These are phyloP conservation scores for Aureobasidium sp. DNA, from an alignment of 2,329 filamentous ascomycete genomes.

Conservation along the genomic window DNA sequence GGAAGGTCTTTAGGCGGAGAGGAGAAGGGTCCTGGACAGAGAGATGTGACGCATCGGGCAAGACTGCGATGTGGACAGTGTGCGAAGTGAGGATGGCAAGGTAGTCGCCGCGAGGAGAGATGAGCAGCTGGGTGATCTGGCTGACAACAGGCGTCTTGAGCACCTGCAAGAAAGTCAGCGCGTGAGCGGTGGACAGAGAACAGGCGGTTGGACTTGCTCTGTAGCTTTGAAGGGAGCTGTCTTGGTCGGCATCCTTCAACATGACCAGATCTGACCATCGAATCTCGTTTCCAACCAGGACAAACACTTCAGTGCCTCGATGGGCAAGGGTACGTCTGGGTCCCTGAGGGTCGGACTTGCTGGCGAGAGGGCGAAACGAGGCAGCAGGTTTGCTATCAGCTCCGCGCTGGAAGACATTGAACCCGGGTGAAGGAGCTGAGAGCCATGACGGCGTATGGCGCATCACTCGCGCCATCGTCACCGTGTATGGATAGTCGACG, in stretches of 20 bases:
- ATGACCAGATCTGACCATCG: conserved; percentile 81
- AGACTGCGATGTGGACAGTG: conserved; percentile 78
- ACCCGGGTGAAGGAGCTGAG: conserved; percentile 66
- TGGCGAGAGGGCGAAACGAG: conserved; percentile 15
- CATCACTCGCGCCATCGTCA: conserved; percentile 74
- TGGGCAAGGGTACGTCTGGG: conserved; percentile 62
- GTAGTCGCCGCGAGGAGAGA: conserved; percentile 75
- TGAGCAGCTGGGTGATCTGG: conserved; percentile 74
- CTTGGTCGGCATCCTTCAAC: conserved; percentile 55
- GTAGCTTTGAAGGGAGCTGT: neutral
- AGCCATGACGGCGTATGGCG: conserved; percentile 86
- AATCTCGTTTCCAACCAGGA: conserved; percentile 81
- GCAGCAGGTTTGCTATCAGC: conserved; percentile 18
- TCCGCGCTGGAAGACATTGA: conserved; percentile 61
- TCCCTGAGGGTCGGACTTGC: conserved; percentile 25
- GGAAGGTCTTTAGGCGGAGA: conserved; percentile 77
- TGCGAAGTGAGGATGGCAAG: conserved; percentile 81
- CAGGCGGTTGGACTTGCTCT: neutral
- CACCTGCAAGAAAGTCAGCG: conserved; percentile 42
- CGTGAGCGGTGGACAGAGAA: neutral
- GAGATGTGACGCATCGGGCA: conserved; percentile 74
- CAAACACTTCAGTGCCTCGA: conserved; percentile 80
- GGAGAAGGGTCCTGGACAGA: conserved; percentile 59
- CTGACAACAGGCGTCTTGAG: conserved; percentile 73
- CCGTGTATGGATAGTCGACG: neutral